These are phyloP conservation scores for Citrus medica DNA, from an alignment of 345 rosid species.

Conservation along the genomic window DNA sequence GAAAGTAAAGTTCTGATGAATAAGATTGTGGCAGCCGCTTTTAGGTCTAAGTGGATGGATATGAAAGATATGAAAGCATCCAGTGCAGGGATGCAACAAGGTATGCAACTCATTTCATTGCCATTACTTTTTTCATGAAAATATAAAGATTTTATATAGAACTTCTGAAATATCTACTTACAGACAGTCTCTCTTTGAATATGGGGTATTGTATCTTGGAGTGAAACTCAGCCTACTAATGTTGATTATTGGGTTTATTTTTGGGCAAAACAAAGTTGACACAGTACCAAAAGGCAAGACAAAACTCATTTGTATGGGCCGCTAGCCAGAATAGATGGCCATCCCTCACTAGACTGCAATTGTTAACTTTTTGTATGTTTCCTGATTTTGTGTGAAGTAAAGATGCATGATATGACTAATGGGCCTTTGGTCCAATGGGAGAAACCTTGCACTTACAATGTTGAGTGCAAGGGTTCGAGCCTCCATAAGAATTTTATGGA, in stretches of 20 bases:
- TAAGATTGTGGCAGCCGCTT: slow-evolving; percentile 57
- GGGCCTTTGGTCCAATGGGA: too few species aligned
- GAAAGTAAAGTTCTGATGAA: slow-evolving; percentile 38
- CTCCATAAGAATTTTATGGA: too few species aligned
- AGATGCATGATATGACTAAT: not conserved
- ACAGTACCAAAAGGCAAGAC: not conserved
- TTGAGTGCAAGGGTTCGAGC: too few species aligned
- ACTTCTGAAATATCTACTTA: not conserved
- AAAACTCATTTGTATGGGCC: not conserved
- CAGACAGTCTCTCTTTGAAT: not conserved
- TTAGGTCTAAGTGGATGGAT: slow-evolving; percentile 48
- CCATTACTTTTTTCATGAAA: not conserved
- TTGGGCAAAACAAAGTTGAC: not conserved
- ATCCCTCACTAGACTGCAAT: not conserved
- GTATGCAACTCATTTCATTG: slow-evolving; percentile 18
- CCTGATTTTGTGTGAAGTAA: not conserved
- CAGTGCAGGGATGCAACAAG: slow-evolving; percentile 28
- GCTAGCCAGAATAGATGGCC: not conserved
- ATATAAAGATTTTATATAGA: not conserved
- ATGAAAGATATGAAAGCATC: slow-evolving; percentile 32
- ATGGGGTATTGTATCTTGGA: not conserved
- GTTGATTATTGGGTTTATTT: not conserved
- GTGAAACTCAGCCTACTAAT: not conserved
- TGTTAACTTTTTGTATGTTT: not conserved
- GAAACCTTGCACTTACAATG: too few species aligned